These are phyloP conservation scores for Eremothecium cymbalariae DNA, from an alignment of 1,139 yeast species.

Conservation along the genomic window DNA sequence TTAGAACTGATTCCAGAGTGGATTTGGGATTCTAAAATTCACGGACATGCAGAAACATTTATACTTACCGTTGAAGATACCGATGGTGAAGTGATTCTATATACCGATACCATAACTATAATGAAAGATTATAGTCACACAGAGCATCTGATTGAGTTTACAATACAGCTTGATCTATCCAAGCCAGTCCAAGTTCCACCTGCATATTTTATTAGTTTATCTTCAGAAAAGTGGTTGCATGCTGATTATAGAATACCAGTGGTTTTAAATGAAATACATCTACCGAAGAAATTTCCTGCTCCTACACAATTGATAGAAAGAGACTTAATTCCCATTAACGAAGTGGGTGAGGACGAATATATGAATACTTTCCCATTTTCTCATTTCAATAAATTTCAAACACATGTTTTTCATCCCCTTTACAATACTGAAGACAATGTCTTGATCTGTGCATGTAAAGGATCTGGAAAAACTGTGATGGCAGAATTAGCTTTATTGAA, in stretches of 20 bases:
- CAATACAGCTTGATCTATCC: constrained; percentile 40
- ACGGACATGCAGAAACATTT: constrained; percentile 60
- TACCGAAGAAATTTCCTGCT: constrained; percentile 66
- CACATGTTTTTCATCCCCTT: constrained; percentile 56
- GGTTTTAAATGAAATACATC: constrained; percentile 42
- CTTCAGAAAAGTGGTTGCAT: constrained; percentile 83
- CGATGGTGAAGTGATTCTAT: constrained; percentile 69
- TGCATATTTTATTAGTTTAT: constrained; percentile 58
- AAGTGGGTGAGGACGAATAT: constrained; percentile 44
- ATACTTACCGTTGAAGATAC: constrained; percentile 71
- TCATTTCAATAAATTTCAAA: constrained; percentile 62
- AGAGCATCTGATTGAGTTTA: constrained; percentile 55
- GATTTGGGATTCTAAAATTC: constrained; percentile 62
- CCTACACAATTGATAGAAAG: constrained; percentile 47
- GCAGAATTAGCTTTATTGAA: constrained; percentile 67
- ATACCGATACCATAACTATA: constrained; percentile 48
- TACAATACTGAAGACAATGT: constrained; percentile 52
- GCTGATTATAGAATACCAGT: constrained; percentile 60
- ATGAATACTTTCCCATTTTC: constrained; percentile 38
- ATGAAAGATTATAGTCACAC: constrained; percentile 41
- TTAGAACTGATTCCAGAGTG: constrained; percentile 64
- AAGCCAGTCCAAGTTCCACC: constrained; percentile 57
- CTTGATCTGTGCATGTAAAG: constrained; percentile 65
- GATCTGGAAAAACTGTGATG: constrained; percentile 64
- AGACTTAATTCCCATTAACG: constrained; percentile 42